Evolutionary conservation across 1,284 basidiomycete species (phyloP).

Genomic region (Mycena sp.): DNA sequence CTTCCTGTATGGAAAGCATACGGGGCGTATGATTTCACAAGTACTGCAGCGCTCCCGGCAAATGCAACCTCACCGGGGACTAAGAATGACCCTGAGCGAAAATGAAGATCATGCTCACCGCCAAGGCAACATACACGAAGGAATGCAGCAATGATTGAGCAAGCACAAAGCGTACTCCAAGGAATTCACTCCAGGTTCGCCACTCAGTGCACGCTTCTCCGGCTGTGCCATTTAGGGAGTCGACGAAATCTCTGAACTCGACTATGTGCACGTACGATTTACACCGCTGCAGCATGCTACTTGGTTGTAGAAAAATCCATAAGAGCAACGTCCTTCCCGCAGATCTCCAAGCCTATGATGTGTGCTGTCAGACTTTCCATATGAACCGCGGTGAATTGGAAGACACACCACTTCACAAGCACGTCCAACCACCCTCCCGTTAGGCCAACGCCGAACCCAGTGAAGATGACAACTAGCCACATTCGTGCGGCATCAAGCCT

Average conservation of each 20-base stretch:
- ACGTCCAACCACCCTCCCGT: conserved; percentile 81
- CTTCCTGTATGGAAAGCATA: conserved; percentile 85
- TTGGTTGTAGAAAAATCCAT: conserved; percentile 80
- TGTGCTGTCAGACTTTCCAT: conserved; percentile 6
- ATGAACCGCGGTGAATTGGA: conserved; percentile 4
- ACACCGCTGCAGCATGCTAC: conserved; percentile 79
- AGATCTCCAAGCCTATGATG: conserved; percentile 72
- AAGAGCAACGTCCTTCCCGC: conserved; percentile 73
- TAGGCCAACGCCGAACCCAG: conserved; percentile 74
- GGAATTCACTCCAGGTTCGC: conserved; percentile 73
- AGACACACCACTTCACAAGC: conserved; percentile 73
- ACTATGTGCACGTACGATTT: conserved; percentile 61
- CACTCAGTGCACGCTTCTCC: conserved; percentile 78
- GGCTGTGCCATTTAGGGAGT: conserved; percentile 51
- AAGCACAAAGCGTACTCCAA: conserved; percentile 62
- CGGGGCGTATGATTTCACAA: conserved; percentile 74
- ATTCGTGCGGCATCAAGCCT: conserved; percentile 64
- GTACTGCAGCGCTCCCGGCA: conserved; percentile 69
- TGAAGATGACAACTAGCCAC: conserved; percentile 75
- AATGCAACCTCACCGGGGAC: conserved; percentile 59
- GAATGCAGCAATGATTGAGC: conserved; percentile 70
- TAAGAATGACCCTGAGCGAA: conserved; percentile 4
- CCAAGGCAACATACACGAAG: conserved; percentile 67
- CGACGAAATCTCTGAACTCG: neutral
- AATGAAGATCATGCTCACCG: conserved; percentile 53